These are phyloP conservation scores for Hyaloscypha bicolor DNA, from an alignment of 495 filamentous ascomycete genomes.

Conservation along the genomic window DNA sequence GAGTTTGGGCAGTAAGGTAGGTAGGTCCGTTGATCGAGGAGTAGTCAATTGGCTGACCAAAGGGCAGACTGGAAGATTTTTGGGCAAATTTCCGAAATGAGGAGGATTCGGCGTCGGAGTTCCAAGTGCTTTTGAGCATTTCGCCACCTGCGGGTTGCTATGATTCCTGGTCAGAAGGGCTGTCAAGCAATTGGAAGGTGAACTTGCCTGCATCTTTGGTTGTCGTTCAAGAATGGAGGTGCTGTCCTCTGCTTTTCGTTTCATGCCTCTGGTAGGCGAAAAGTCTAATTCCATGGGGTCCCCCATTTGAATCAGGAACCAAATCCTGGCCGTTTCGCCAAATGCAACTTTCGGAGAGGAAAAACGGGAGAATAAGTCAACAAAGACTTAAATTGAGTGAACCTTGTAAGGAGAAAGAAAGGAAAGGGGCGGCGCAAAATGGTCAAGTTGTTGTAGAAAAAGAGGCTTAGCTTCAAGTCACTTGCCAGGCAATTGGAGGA, in stretches of 20 bases:
- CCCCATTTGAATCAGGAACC: slow-evolving; percentile 21
- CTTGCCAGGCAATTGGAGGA: not conserved
- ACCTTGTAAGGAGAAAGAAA: not conserved
- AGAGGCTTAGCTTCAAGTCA: slow-evolving; percentile 6
- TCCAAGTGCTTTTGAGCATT: slow-evolving; percentile 31
- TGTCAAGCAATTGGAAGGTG: not conserved
- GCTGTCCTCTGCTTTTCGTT: slow-evolving; percentile 24
- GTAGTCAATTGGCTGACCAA: slow-evolving; percentile 59
- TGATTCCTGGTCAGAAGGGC: not conserved
- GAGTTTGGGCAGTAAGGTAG: slow-evolving; percentile 86
- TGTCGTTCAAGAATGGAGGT: slow-evolving; percentile 14
- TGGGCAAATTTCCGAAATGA: slow-evolving; percentile 29
- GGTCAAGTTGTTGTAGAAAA: not conserved
- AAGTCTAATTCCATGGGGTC: slow-evolving; percentile 27
- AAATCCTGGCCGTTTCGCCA: not conserved
- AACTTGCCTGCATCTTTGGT: slow-evolving; percentile 13
- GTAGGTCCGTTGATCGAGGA: slow-evolving; percentile 81
- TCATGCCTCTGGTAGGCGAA: slow-evolving; percentile 11
- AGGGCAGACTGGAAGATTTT: slow-evolving; percentile 60
- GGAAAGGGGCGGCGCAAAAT: not conserved
- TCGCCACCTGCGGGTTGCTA: slow-evolving; percentile 28
- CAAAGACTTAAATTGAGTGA: not conserved
- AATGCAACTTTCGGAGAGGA: not conserved
- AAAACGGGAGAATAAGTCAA: not conserved
- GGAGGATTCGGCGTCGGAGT: slow-evolving; percentile 21